Evolutionary conservation across 1,284 basidiomycete genomes (phyloP).

Genomic region (Trichosporon sp.): DNA sequence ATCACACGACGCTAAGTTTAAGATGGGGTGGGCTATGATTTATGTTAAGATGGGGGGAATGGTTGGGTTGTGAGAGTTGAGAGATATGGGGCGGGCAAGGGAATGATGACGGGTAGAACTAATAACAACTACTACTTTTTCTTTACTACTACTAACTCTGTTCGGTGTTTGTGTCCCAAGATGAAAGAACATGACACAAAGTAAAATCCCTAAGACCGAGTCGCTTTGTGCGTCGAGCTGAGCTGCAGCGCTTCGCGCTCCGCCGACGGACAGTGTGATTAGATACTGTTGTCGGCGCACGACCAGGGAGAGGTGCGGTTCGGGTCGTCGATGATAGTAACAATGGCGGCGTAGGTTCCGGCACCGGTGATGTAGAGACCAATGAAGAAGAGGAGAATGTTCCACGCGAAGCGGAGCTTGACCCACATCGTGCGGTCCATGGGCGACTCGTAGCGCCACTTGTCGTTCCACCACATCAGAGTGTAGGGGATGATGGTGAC

Average conservation of each 20-base stretch:
- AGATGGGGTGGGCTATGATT: neutral
- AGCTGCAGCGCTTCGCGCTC: too few species aligned
- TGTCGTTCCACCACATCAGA: slow-evolving; percentile 46
- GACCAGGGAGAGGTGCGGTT: slow-evolving; percentile 40
- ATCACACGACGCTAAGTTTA: slow-evolving; percentile 5
- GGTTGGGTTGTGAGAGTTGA: neutral
- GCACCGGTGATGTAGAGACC: slow-evolving; percentile 40
- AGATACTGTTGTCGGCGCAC: slow-evolving; percentile 40
- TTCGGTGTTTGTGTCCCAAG: neutral
- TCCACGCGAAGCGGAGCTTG: slow-evolving; percentile 1
- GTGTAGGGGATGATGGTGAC: slow-evolving; percentile 31
- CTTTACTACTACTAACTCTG: too few species aligned
- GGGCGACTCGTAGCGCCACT: slow-evolving; percentile 32
- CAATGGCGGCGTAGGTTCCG: slow-evolving; percentile 45
- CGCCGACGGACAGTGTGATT: neutral
- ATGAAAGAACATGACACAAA: too few species aligned
- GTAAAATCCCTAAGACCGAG: too few species aligned
- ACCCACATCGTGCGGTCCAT: slow-evolving; percentile 13
- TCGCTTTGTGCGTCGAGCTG: too few species aligned
- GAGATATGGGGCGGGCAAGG: neutral
- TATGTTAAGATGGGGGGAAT: neutral
- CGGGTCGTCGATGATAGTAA: slow-evolving; percentile 36
- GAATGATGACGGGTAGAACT: slow-evolving; percentile 6
- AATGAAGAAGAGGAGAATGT: slow-evolving; percentile 34
- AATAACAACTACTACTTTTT: neutral